Base-by-base conservation (phyloP, 305 asterid species). In the Ajuga reptans region DNA sequence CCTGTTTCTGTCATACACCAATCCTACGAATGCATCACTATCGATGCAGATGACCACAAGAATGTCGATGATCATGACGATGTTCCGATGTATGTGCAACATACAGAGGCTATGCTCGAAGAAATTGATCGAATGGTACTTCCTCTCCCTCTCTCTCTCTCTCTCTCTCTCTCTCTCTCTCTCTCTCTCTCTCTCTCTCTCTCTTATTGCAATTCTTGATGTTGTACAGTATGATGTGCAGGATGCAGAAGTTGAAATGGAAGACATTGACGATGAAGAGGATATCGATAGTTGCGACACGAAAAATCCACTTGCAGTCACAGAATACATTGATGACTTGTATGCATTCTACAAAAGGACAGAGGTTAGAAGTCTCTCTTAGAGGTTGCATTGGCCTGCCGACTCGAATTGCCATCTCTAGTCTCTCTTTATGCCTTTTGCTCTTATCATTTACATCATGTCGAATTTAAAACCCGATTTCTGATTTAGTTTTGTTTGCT, bases 81-180 rank as follows among this genome's bases (percentile, higher is more conserved):
- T 11, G 87, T 88, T 72, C 91, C 96, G 0, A 86, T 83, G 89
- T 86, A 70, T 55, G 87, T 90, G 75, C 92, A 83, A 21, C 91
- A 88, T 69, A 85, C 96, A 9, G 89, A 85, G 78, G 88, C 95
- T 54, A 82, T 88, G 83, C 76, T 89, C 70, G 87, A 86, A 74
- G 98, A 92, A 76, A 90, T 88, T 17, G 91, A 90, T 39, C 67
- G 77, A 68, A 90, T 92, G 98, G 98, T 88, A 75, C 54, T 46
- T n/a, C 8, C 14, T 46, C 9, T 10, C 9, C 5, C 5, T 9
- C 15, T 9, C n/a, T 3, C 6, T 2, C 42, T 34, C 15, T 17
- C 42, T 8, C 42, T 36, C 42, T 6, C 42, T 36, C n/a, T n/a
- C n/a, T n/a, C 41, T 36, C 41, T 36, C 41, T 0, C 41, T 4